Evolutionary conservation across 345 rosid genomes (phyloP).

Genomic region (Conringia planisiliqua): DNA sequence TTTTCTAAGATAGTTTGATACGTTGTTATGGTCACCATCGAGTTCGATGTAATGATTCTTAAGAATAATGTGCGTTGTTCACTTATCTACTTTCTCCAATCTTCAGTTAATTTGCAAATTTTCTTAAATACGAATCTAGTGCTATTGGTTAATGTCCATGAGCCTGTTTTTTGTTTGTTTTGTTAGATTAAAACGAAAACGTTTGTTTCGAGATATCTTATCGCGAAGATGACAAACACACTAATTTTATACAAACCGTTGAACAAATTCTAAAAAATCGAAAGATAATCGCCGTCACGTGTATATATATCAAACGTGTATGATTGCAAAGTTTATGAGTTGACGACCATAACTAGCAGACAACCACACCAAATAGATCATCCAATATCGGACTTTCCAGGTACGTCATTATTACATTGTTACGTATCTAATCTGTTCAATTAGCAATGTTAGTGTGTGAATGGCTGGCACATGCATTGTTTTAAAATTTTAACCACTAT

Average conservation of each 20-base stretch:
- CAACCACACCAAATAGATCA: background rate
- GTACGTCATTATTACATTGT: background rate
- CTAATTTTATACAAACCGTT: background rate
- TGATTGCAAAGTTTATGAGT: background rate
- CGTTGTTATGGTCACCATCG: conserved; percentile 10
- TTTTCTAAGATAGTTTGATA: background rate
- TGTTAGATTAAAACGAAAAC: background rate
- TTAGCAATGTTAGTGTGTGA: background rate
- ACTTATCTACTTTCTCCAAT: background rate
- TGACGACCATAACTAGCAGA: background rate
- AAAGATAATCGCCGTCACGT: background rate
- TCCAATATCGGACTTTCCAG: background rate
- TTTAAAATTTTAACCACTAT: background rate
- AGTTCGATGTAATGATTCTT: background rate
- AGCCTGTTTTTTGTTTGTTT: background rate
- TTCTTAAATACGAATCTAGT: background rate
- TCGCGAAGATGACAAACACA: background rate
- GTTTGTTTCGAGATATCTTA: background rate
- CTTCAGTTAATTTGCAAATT: too few relatives aligned
- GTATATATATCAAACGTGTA: background rate
- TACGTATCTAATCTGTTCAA: too few relatives aligned
- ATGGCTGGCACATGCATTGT: background rate
- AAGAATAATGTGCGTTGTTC: background rate
- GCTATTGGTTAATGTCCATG: background rate
- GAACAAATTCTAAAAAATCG: background rate